phyloP scores from a whole-genome alignment of 495 filamentous ascomycete species.

The Chaetomium cochliodes region DNA sequence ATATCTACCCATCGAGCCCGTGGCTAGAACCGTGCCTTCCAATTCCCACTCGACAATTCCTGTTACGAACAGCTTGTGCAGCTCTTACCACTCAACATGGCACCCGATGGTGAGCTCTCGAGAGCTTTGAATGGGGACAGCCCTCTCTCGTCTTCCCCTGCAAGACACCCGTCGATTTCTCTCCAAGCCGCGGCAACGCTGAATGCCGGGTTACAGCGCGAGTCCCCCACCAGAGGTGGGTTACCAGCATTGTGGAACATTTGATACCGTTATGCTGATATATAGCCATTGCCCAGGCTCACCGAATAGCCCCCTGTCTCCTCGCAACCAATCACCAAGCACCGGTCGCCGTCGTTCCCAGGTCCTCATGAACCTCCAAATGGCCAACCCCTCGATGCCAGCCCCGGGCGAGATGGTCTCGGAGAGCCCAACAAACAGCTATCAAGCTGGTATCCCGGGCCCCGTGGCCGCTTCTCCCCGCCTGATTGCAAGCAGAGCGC shows the following conservation, averaged over 20 bases:
- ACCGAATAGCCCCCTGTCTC: conserved; percentile 54
- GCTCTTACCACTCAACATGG: conserved; percentile 34
- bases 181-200: conserved; percentile 67
- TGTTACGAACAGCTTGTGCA: background rate
- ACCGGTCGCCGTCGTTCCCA: conserved; percentile 63
- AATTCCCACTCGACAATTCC: background rate
- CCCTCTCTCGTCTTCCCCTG: conserved; percentile 53
- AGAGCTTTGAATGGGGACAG: conserved; percentile 31
- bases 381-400: conserved; percentile 64
- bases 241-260: background rate
- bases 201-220: conserved; percentile 66
- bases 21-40: conserved; percentile 14
- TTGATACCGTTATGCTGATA: background rate
- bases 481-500: conserved; percentile 53
- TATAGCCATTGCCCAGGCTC: conserved; percentile 41
- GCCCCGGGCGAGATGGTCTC: conserved; percentile 62
- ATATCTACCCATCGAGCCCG: conserved; percentile 9
- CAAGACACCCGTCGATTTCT: conserved; percentile 58
- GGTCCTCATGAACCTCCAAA: conserved; percentile 69
- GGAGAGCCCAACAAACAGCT: conserved; percentile 40
- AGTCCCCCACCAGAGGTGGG: conserved; percentile 58
- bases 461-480: conserved; percentile 58
- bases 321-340: conserved; percentile 55
- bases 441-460: conserved; percentile 57
- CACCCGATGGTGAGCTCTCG: conserved; percentile 49